Base-by-base conservation (phyloP, 345 rosid genomes). In the Hypericum perforatum region DNA sequence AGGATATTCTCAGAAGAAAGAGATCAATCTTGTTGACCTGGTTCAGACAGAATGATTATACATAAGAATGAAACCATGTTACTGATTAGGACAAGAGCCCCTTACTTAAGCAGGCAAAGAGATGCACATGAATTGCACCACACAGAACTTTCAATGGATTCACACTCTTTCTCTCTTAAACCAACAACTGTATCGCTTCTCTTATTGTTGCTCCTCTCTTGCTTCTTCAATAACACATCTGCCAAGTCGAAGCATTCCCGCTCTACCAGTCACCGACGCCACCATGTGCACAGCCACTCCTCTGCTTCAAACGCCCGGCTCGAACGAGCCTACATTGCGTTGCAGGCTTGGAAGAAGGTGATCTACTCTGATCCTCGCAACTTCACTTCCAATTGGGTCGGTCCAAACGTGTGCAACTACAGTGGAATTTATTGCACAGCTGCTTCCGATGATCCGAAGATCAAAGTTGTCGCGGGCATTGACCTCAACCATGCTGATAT, bases 321-420 rank as follows among this genome's bases (percentile, higher is more conserved):
- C 54, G 69, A 79, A 56, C 79, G 70, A 57, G 97, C 97, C 38
- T 82, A 80, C 54, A 56, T 56, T 41, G 94, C 85, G 5, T 67
- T 90, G 16, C 81, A 81, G 52, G 89, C 85, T 32, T 86, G 94
- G 94, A 90, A 76, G 62, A 58, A 58, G 6, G 89, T 84, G 2
- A 82, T 90, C 54, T 86, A 75, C 76, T 90, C 97, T 1, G 97
- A 90, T 64, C 97, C 95, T 7, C 11, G 39, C 12, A 86, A 90
- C 75, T 71, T 72, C 75, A 90, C 94, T 22, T 15, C 76, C 53
- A 76, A 82, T 49, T 90, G 97, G 97, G 58, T 66, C 13, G 95
- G 97, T 29, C 75, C 78, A 8, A 63, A 78, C 6, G 95, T 90
- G 2, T 90, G 95, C 77, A 73, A 54, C 43, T 90, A 86, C 67